phyloP scores from a whole-genome alignment of 371 early-diverging fungal genomes.

The Haplosporangium sp. region DNA sequence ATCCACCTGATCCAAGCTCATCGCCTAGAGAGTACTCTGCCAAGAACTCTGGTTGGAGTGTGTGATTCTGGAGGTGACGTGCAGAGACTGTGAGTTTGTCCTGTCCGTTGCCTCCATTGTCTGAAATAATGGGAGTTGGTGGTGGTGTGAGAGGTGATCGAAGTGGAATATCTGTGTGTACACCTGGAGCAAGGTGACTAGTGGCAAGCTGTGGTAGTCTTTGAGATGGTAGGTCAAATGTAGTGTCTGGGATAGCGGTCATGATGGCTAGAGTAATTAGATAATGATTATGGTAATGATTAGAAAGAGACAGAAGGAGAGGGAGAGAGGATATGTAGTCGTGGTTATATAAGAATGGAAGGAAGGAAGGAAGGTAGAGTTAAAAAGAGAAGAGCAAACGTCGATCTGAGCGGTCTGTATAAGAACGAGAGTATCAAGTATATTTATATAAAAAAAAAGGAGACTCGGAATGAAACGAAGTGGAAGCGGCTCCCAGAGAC shows the following conservation, averaged over 20 bases:
- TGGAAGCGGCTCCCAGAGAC: not conserved
- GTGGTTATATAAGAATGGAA: not conserved
- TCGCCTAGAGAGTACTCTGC: slow-evolving; percentile 68
- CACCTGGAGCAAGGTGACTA: slow-evolving; percentile 23
- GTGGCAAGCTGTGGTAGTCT: slow-evolving; percentile 24
- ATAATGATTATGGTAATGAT: slow-evolving; percentile 3
- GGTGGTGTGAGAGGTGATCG: slow-evolving; percentile 33
- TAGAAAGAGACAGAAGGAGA: not conserved
- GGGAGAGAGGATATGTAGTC: not conserved
- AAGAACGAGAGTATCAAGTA: not conserved
- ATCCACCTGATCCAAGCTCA: slow-evolving; percentile 84
- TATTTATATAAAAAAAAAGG: not conserved
- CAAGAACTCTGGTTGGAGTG: slow-evolving; percentile 61
- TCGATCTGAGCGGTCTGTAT: not conserved
- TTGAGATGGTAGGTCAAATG: slow-evolving; percentile 30
- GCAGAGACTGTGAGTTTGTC: slow-evolving; percentile 57
- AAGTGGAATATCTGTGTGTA: slow-evolving; percentile 6
- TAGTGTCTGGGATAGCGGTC: slow-evolving; percentile 23
- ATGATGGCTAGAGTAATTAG: slow-evolving; percentile 11
- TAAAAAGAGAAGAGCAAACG: not conserved
- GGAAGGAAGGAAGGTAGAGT: not conserved
- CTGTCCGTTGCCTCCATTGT: slow-evolving; percentile 2
- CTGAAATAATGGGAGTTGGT: slow-evolving; percentile 18
- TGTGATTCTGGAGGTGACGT: slow-evolving; percentile 57
- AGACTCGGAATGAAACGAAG: not conserved